Evolutionary conservation across 202 grass and related monocot genomes (phyloP), one percentile per base, ranked within the genome.

Genomic region (Saccharum hybrid): DNA sequence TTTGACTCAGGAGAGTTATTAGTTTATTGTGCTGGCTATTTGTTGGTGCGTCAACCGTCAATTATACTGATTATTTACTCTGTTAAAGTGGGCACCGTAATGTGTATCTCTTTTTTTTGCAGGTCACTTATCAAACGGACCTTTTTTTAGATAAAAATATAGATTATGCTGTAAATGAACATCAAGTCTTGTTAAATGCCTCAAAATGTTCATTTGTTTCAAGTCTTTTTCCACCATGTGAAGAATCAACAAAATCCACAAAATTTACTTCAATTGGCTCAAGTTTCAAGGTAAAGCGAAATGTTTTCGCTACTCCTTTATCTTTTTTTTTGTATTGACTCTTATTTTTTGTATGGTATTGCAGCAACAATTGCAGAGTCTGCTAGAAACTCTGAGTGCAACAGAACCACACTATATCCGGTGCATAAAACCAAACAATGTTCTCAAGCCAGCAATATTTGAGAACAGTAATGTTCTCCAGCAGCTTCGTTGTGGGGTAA

Each of bases 101-200:
- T 80, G 19, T 14, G 26, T 81, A 10, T 84, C 75, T 84, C 45
- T 78, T 85, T 48, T 33, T 77, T 40, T 81, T 87, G 63, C 89
- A 96, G 93, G 96, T 98, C 71, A 95, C 87, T 31, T 98, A 98
- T 90, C 96, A 98, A 81, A 94, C 93, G 8, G 91, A 96, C 42
- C 76, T 94, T 68, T 98, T 98, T 78, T 83, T 98, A 85, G 96
- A 98, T 85, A 98, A 98, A 83, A 98, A 98, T 64, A 98, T 94
- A 90, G 96, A 98, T 84, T 98, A 95, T 90, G 91, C 94, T 90
- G 96, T 98, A 64, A 92, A 89, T 81, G 96, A 98, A 87, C 96
- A 98, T 85, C 93, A 98, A 77, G 75, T 87, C 28, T 76, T 98
- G 78, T 87, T 98, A 75, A 88, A 89, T 89, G 93, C 93, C 77